These are phyloP conservation scores for Amesomyces nigricolor DNA, from an alignment of 2,329 filamentous ascomycete species.

Conservation along the genomic window DNA sequence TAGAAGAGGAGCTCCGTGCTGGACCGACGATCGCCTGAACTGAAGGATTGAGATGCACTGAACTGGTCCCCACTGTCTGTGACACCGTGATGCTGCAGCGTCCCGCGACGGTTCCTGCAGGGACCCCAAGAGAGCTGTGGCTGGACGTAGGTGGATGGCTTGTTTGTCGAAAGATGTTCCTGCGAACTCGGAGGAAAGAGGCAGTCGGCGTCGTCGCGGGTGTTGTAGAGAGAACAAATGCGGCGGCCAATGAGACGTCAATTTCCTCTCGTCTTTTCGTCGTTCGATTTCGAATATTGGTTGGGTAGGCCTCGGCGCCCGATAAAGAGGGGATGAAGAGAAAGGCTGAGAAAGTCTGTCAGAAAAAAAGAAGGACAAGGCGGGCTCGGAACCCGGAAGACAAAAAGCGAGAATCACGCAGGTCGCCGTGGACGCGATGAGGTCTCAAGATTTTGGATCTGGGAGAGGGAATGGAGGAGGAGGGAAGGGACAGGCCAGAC, in stretches of 20 bases:
- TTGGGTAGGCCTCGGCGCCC: background rate
- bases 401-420: slow-evolving; percentile 3
- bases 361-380: slow-evolving; percentile 6
- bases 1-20: background rate
- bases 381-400: background rate
- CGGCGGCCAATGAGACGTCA: slow-evolving; percentile 16
- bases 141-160: slow-evolving; percentile 1
- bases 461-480: slow-evolving; percentile 16
- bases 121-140: slow-evolving; percentile 8
- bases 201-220: background rate
- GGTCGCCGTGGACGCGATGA: background rate
- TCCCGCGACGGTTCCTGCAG: slow-evolving; percentile 18
- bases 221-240: slow-evolving; percentile 3
- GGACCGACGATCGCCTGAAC: background rate
- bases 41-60: background rate
- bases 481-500: background rate
- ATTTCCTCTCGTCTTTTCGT: slow-evolving; percentile 1
- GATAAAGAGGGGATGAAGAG: slow-evolving; percentile 21
- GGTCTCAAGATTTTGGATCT: slow-evolving; percentile 21
- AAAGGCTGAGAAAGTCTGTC: slow-evolving; percentile 1
- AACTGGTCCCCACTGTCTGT: slow-evolving; percentile 1
- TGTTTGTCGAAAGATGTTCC: background rate
- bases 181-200: background rate
- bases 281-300: background rate
- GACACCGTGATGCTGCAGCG: slow-evolving; percentile 21